Base-by-base conservation (phyloP, 2,329 filamentous ascomycete species). In the Calcarisporium arbuscula region DNA sequence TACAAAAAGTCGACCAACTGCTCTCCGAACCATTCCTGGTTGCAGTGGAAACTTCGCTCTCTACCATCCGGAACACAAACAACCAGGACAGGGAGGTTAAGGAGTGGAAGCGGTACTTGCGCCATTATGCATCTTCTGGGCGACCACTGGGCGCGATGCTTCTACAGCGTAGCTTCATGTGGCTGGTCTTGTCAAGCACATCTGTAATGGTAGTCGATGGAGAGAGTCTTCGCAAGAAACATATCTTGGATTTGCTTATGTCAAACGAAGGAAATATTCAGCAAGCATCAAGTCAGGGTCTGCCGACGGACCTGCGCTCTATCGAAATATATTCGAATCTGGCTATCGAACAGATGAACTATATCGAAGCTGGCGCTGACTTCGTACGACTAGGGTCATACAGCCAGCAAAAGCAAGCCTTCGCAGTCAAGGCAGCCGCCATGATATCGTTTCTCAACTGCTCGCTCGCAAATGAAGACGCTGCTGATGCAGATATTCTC, bases 111-210 rank as follows among this genome's bases (percentile, higher is more conserved):
- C 79, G 82, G 44, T 87, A 86, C 58, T 65, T 86, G 37, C 84
- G 82, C 28, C 84, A 89, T 41, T 98, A 96, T 61, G 79, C 85
- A 19, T 74, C 80, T 12, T 72, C 77, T 39, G 85, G 85, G 8
- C 77, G 86, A 15, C 90, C 94, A 1, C 64, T 98, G 28, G 88
- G 92, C 8, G 87, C 89, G 10, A 92, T 95, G 82, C 72, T 96
- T 6, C 62, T 98, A 16, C 88, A 95, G 56, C 79, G 86, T 51
- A 88, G 82, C 43, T 94, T 94, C 54, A 87, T 94, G 71, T 81
- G 79, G 58, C 74, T 96, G 20, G 70, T 95, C 10, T 81, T 88
- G 21, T 78, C 87, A 3, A 82, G 77, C 35, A 86, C 85, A 3
- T 85, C 85, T 11, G 70, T 90, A 19, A 66, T 90, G 40, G 70